A percentile compares a stretch with the other conserved stretches of the same genome.
Conservation (phyloP, 164 flowering plant species). For the Protea cynaroides region DNA sequence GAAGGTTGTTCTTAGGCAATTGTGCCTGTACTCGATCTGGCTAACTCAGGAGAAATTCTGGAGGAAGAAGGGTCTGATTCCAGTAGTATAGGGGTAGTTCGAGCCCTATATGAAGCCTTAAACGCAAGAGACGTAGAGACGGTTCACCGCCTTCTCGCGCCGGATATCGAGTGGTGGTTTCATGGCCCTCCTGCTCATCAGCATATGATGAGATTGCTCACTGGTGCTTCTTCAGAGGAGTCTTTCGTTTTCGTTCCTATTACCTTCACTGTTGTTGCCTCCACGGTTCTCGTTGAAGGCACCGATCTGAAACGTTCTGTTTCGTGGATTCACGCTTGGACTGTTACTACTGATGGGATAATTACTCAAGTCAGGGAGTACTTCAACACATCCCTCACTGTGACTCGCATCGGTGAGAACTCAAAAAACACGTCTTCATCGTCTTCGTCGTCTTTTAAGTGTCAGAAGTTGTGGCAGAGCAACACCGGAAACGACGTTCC, state of each 20-base stretch:
- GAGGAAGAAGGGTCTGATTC: conserved; percentile 27
- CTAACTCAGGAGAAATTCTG: conserved; percentile 44
- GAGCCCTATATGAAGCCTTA: conserved; percentile 82
- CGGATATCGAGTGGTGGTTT: conserved; percentile 97
- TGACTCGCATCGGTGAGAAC: conserved; percentile 33
- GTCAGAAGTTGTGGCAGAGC: conserved; percentile 71
- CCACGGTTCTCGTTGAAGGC: conserved; percentile 68
- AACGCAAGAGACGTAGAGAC: conserved; percentile 58
- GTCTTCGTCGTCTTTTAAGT: conserved; percentile 17
- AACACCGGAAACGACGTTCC: conserved; percentile 46
- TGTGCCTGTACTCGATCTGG: conserved; percentile 49
- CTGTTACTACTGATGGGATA: conserved; percentile 57
- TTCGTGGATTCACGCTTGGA: conserved; percentile 83
- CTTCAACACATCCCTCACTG: conserved; percentile 71
- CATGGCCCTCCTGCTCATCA: conserved; percentile 93
- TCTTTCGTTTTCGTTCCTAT: conserved; percentile 36
- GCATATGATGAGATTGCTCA: conserved; percentile 74
- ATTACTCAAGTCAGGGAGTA: conserved; percentile 74
- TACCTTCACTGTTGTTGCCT: conserved; percentile 41
- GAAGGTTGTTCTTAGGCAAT: too few species aligned
- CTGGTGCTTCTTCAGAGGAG: conserved; percentile 30
- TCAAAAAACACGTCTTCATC: not conserved
- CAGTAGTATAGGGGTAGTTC: conserved; percentile 44
- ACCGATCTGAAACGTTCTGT: conserved; percentile 37
- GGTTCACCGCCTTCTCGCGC: conserved; percentile 56